Percentiles rank a stretch among this genome's conserved stretches.
These are phyloP conservation scores for Aspergillus olivimuriae DNA, from an alignment of 495 filamentous ascomycete genomes.

Conservation along the genomic window DNA sequence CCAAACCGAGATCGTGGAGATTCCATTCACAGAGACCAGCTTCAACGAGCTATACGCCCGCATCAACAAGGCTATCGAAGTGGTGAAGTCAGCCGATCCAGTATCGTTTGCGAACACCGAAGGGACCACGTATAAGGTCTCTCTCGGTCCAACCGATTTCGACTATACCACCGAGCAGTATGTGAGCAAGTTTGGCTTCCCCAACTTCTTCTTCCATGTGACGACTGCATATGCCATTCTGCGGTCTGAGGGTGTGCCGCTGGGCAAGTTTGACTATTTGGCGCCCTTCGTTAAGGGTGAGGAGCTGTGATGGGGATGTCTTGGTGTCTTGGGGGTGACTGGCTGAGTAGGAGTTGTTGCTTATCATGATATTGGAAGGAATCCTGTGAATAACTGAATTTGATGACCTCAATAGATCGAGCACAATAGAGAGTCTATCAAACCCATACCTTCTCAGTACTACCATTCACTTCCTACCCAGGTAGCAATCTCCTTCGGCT, in stretches of 20 bases:
- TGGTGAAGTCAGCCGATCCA: conserved; percentile 28
- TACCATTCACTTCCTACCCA: background rate
- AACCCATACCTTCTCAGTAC: too few species aligned
- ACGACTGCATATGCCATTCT: conserved; percentile 50
- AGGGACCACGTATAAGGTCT: conserved; percentile 21
- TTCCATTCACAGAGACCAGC: conserved; percentile 30
- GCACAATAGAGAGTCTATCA: background rate
- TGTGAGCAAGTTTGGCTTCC: conserved; percentile 31
- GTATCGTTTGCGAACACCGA: conserved; percentile 31
- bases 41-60: conserved; percentile 34
- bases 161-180: conserved; percentile 22
- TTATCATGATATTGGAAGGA: too few species aligned
- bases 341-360: too few species aligned
- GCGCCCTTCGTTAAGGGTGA: background rate
- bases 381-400: too few species aligned
- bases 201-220: conserved; percentile 57
- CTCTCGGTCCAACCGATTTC: conserved; percentile 13
- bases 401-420: too few species aligned
- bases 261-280: conserved; percentile 52
- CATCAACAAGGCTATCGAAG: conserved; percentile 32
- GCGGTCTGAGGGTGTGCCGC: conserved; percentile 46
- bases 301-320: too few species aligned
- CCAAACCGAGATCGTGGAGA: conserved; percentile 14
- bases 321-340: too few species aligned
- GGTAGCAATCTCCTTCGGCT: background rate